phyloP scores from a whole-genome alignment of 2,329 filamentous ascomycete species.

The Paracoccidioides brasiliensis region DNA sequence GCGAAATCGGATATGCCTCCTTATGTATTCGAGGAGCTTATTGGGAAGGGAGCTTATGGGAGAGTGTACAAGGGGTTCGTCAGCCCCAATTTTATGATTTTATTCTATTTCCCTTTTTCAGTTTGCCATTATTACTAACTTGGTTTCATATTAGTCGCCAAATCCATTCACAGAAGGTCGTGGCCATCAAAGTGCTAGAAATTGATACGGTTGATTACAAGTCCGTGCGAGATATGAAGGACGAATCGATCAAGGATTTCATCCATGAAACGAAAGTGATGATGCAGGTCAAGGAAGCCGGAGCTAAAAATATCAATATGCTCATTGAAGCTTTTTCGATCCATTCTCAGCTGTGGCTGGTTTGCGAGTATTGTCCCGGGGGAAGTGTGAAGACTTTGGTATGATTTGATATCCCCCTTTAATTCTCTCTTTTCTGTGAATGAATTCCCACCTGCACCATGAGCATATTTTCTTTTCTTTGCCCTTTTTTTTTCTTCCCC shows the following conservation, averaged over 20 bases:
- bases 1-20: slow-evolving; percentile 32
- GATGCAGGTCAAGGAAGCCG: slow-evolving; percentile 48
- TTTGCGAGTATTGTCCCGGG: slow-evolving; percentile 54
- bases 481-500: neutral
- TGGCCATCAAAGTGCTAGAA: slow-evolving; percentile 41
- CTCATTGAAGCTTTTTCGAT: slow-evolving; percentile 51
- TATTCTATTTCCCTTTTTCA: neutral
- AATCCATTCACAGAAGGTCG: slow-evolving; percentile 27
- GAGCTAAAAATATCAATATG: slow-evolving; percentile 50
- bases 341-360: slow-evolving; percentile 52
- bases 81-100: neutral
- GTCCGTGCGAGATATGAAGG: slow-evolving; percentile 32
- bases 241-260: slow-evolving; percentile 41
- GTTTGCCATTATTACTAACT: slow-evolving; percentile 4
- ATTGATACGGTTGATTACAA: slow-evolving; percentile 38
- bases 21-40: slow-evolving; percentile 39
- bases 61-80: slow-evolving; percentile 38
- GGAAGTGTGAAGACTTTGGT: slow-evolving; percentile 53
- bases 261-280: slow-evolving; percentile 51
- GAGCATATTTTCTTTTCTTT: neutral
- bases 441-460: neutral
- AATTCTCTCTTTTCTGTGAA: neutral
- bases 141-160: slow-evolving; percentile 17
- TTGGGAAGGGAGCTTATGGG: slow-evolving; percentile 39
- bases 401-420: slow-evolving; percentile 18